Base-by-base conservation (phyloP, 768 basidiomycete genomes). In the Kwoniella europaea region DNA sequence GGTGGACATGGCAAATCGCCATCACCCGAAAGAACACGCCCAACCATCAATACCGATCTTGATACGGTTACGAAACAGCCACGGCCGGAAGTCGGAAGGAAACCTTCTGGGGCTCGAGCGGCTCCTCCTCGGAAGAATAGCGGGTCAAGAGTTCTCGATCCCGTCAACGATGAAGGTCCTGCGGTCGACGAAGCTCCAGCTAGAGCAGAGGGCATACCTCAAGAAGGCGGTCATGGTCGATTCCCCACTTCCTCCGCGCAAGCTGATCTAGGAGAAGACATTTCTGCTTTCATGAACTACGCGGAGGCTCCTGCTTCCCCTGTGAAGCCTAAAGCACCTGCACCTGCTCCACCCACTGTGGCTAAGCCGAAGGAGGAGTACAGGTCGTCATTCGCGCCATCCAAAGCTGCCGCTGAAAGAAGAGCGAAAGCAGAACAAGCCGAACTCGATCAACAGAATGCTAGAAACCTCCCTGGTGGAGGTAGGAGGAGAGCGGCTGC, bases 331-430 rank as follows among this genome's bases (percentile, higher is more conserved):
- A 71, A 60, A 42, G 20, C 53, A 35, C 35, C 35, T 60, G 18
- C 41, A 43, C 24, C 60, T 4, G 27, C 53, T 22, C 55, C 41
- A 53, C 18, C 74, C 76, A 20, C 77, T 68, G 18, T 66, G 70
- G 10, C 64, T 84, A 1, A 64, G 20, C 57, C 59, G 22, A 41
- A 22, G 22, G 74, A 76, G 18, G 88, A 88, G 65, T 91, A 88
- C 84, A 89, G 89, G 64, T 95, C 94, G 0, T 94, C 95, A 3
- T 98, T 98, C 80, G 92, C 93, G 0, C 90, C 90, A 1, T 92
- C 91, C 18, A 91, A 88, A 77, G 89, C 90, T 73, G 93, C 93
- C 50, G 89, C 89, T 22, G 91, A 98, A 79, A 88, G 96, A 64
- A 91, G 91, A 76, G 91, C 92, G 9, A 92, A 91, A 79, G 87